These are phyloP conservation scores for Ogataea paradorogensis DNA, from an alignment of 805 yeast species.

Conservation along the genomic window DNA sequence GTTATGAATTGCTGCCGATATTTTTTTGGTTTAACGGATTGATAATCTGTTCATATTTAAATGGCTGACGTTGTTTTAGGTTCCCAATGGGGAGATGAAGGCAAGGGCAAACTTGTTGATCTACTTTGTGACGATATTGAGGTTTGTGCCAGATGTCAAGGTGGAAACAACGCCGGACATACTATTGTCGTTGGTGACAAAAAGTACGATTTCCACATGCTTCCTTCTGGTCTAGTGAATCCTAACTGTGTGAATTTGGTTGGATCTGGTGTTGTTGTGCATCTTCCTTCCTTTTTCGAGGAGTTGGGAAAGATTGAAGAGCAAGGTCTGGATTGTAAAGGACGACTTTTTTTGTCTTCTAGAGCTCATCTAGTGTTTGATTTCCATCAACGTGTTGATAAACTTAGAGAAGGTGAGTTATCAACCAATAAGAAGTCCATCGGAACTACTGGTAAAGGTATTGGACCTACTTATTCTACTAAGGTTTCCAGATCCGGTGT, in stretches of 20 bases:
- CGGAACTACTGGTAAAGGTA: conserved; percentile 99
- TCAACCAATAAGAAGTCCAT: conserved; percentile 76
- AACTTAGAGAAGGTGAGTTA: conserved; percentile 89
- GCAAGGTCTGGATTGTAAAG: conserved; percentile 76
- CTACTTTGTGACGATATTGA: conserved; percentile 91
- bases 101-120: conserved; percentile 97
- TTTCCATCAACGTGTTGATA: conserved; percentile 97
- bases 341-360: conserved; percentile 81
- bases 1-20: conserved; percentile 1
- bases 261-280: conserved; percentile 96
- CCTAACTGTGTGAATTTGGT: conserved; percentile 85
- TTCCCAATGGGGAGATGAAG: conserved; percentile 99
- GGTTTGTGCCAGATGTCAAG: conserved; percentile 96
- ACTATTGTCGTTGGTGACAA: conserved; percentile 88
- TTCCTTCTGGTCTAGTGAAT: conserved; percentile 96
- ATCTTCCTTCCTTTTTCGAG: conserved; percentile 86
- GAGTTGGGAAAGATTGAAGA: conserved; percentile 78
- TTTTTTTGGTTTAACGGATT: conserved; percentile 21
- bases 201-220: conserved; percentile 97
- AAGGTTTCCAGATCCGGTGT: conserved; percentile 96
- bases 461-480: conserved; percentile 97
- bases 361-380: conserved; percentile 97
- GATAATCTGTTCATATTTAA: conserved; percentile 13
- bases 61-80: conserved; percentile 94
- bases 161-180: conserved; percentile 99